Evolutionary conservation across 805 yeast species (phyloP).

Genomic region (Torulaspora franciscae): DNA sequence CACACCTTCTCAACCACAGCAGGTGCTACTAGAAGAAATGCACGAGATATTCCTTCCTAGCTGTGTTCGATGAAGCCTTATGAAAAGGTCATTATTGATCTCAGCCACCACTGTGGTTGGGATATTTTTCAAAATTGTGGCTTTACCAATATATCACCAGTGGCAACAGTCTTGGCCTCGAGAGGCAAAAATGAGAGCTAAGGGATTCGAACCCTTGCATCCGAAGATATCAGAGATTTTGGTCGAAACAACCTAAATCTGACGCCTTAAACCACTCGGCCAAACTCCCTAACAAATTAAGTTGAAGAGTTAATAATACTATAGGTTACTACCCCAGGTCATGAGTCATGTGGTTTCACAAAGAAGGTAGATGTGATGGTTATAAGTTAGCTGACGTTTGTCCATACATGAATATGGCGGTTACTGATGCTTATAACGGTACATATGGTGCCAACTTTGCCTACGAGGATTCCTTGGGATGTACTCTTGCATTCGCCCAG

Average conservation of each 20-base stretch:
- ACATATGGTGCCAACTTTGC: not conserved
- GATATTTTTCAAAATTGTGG: conserved; percentile 6
- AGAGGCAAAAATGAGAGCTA: conserved; percentile 25
- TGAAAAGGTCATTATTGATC: not conserved
- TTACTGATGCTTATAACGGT: not conserved
- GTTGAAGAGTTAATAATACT: not conserved
- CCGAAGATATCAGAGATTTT: conserved; percentile 32
- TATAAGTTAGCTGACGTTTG: no score
- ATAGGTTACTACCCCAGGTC: not conserved
- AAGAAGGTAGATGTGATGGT: no score
- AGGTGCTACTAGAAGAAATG: not conserved
- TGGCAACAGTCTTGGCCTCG: not conserved
- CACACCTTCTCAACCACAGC: not conserved
- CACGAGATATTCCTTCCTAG: not conserved
- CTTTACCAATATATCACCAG: not conserved
- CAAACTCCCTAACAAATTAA: conserved; percentile 21
- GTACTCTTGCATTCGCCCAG: conserved; percentile 37
- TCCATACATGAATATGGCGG: not conserved
- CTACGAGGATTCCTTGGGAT: conserved; percentile 3
- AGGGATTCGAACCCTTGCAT: conserved; percentile 36
- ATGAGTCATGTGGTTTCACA: not conserved
- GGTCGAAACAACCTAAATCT: conserved; percentile 28
- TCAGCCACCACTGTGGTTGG: conserved; percentile 12
- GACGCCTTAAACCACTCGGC: conserved; percentile 36
- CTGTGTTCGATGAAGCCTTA: not conserved